Evolutionary conservation across 1,284 basidiomycete species (phyloP).

Genomic region (Apiotrichum laibachii): DNA sequence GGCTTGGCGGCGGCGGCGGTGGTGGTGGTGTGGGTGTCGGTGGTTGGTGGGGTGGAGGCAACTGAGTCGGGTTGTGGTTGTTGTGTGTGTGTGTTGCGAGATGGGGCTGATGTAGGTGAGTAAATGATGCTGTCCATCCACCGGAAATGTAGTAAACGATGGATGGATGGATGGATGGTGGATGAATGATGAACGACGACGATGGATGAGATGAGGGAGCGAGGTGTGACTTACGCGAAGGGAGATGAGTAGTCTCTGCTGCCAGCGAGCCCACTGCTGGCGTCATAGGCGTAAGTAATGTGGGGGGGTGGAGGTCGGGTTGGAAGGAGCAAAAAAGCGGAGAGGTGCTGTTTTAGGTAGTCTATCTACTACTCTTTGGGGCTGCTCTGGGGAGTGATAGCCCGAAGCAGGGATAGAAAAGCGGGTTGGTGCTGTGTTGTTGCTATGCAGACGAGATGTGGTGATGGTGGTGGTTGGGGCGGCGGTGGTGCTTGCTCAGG

Average conservation of each 20-base stretch:
- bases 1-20: neutral
- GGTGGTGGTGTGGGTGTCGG: neutral
- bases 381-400: too few relatives aligned
- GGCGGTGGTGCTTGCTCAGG: too few relatives aligned
- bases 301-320: neutral
- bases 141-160: neutral
- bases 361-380: too few relatives aligned
- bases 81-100: too few relatives aligned
- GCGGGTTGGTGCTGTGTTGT: too few relatives aligned
- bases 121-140: neutral
- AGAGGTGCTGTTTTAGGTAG: neutral
- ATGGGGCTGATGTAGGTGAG: neutral
- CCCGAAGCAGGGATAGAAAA: too few relatives aligned
- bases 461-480: too few relatives aligned
- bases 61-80: too few relatives aligned
- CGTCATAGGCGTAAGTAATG: slow-evolving; percentile 20
- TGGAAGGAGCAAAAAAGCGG: neutral
- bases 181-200: neutral
- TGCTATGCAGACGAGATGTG: too few relatives aligned
- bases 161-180: neutral
- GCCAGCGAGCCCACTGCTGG: slow-evolving; percentile 18
- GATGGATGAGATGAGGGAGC: neutral
- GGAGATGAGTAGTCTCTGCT: slow-evolving; percentile 18
- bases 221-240: slow-evolving; percentile 20
- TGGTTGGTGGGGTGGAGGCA: neutral